Evolutionary conservation across 78 protist genomes (phyloP).

Genomic region (Chrysochromulina tobinii): DNA sequence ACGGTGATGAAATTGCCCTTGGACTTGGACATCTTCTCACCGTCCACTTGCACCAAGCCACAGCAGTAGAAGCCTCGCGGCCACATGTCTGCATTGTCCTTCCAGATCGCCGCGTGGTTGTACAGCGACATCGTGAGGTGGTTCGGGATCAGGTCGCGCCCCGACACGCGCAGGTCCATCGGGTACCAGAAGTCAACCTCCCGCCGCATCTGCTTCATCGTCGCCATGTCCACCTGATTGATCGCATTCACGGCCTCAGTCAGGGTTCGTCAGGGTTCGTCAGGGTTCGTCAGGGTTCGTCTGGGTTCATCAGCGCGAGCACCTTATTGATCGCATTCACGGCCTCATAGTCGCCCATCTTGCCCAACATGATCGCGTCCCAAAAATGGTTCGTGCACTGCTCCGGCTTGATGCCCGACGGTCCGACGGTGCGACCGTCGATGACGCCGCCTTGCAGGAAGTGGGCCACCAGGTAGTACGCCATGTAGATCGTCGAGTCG

Average conservation of each 20-base stretch:
- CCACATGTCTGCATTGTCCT: conserved; percentile 47
- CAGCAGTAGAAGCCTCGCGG: conserved; percentile 91
- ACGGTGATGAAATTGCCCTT: conserved; percentile 98
- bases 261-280: no score
- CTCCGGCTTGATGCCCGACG: conserved; percentile 75
- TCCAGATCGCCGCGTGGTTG: conserved; percentile 97
- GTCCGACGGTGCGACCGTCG: neutral
- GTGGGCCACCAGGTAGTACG: conserved; percentile 98
- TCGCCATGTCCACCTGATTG: neutral
- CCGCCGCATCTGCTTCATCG: neutral
- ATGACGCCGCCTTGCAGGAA: conserved; percentile 54
- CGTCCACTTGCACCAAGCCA: conserved; percentile 84
- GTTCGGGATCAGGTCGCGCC: conserved; percentile 82
- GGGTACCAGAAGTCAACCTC: conserved; percentile 99
- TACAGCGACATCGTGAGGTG: conserved; percentile 97
- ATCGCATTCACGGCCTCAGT: neutral
- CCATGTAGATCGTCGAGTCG: conserved; percentile 99
- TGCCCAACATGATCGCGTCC: conserved; percentile 59
- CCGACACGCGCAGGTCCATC: conserved; percentile 95
- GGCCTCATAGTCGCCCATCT: neutral
- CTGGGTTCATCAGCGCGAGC: no score
- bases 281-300: no score
- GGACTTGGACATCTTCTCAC: conserved; percentile 98
- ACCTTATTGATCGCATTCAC: no score
- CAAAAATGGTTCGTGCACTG: conserved; percentile 63